A percentile compares a stretch with the other conserved stretches of the same genome.
These are phyloP conservation scores for Cladochytrium replicatum DNA, from an alignment of 192 early-diverging fungal species.

Conservation along the genomic window DNA sequence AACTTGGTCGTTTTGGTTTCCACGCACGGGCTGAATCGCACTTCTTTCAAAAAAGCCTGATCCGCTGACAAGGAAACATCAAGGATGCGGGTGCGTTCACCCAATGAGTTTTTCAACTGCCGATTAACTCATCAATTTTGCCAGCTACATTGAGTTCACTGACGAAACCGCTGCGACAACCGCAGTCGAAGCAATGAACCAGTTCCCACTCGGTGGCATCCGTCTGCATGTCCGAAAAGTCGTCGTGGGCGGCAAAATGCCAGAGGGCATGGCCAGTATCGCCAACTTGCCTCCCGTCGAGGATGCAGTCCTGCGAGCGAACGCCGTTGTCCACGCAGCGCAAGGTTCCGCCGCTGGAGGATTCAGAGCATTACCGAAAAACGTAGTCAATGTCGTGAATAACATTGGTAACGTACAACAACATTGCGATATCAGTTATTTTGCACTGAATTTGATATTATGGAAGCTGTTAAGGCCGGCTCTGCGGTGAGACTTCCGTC, in stretches of 20 bases:
- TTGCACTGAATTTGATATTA: not conserved
- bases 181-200: constrained; percentile 65
- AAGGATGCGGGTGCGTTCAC: constrained; percentile 65
- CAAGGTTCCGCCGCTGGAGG: constrained; percentile 8
- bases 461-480: not conserved
- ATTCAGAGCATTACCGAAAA: constrained; percentile 14
- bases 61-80: constrained; percentile 56
- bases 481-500: constrained; percentile 14
- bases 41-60: constrained; percentile 42
- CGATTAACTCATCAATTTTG: constrained; percentile 1
- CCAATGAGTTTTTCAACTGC: constrained; percentile 2
- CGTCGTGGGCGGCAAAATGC: constrained; percentile 68
- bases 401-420: constrained; percentile 24
- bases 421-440: constrained; percentile 6
- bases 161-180: constrained; percentile 26
- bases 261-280: constrained; percentile 68
- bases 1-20: not conserved
- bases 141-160: constrained; percentile 72
- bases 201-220: constrained; percentile 65
- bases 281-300: constrained; percentile 44
- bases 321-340: too few species aligned
- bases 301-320: too few species aligned
- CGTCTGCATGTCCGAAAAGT: constrained; percentile 55
- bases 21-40: not conserved
- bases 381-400: constrained; percentile 14